Evolutionary conservation across 1,284 basidiomycete genomes (phyloP).

Genomic region (Sutorius eximius): DNA sequence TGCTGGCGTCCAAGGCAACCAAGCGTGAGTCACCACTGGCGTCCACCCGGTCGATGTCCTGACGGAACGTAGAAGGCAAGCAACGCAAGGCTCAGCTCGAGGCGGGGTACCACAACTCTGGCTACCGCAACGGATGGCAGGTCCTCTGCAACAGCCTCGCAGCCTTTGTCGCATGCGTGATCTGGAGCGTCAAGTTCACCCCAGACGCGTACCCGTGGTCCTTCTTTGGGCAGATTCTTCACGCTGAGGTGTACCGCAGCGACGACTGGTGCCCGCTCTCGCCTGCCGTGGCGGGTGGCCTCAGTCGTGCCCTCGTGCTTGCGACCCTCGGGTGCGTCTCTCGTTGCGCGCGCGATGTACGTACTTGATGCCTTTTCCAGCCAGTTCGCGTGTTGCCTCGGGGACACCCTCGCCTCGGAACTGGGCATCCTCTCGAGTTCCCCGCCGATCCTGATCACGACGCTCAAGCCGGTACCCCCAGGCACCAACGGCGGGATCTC

Average conservation of each 20-base stretch:
- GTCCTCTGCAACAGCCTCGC: constrained; percentile 81
- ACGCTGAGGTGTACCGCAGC: constrained; percentile 15
- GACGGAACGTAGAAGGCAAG: constrained; percentile 54
- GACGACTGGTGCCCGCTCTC: constrained; percentile 31
- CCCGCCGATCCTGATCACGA: constrained; percentile 75
- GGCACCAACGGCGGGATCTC: constrained; percentile 93
- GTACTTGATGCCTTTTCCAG: constrained; percentile 36
- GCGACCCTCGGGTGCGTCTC: constrained; percentile 63
- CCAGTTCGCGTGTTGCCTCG: constrained; percentile 81
- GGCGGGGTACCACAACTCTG: constrained; percentile 69
- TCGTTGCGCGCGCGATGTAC: background rate
- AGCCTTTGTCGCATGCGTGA: constrained; percentile 60
- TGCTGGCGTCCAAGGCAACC: constrained; percentile 80
- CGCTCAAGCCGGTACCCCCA: constrained; percentile 70
- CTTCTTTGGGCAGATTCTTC: constrained; percentile 9
- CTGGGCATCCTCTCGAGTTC: constrained; percentile 78
- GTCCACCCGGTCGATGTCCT: background rate
- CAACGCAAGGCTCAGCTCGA: constrained; percentile 74
- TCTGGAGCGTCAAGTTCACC: constrained; percentile 65
- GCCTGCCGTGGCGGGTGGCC: constrained; percentile 35
- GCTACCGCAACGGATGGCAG: constrained; percentile 76
- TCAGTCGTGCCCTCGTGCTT: constrained; percentile 63
- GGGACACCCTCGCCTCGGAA: constrained; percentile 80
- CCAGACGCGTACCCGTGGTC: constrained; percentile 37
- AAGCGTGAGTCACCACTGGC: constrained; percentile 51